These are phyloP conservation scores for Setaria italica DNA, from an alignment of 202 grass and related monocot species.

Conservation along the genomic window DNA sequence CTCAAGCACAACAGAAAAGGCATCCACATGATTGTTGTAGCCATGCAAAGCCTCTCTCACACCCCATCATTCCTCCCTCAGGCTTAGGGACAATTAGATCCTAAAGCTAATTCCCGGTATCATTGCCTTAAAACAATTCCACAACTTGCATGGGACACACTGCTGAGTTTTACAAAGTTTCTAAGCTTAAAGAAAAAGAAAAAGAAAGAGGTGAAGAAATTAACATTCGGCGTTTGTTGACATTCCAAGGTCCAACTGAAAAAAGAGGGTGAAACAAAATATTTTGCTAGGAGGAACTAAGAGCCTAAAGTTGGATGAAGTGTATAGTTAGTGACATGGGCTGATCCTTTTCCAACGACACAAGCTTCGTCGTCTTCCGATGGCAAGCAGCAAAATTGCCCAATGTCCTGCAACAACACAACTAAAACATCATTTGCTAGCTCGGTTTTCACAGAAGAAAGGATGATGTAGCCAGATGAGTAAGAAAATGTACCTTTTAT, in stretches of 20 bases:
- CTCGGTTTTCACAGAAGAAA: neutral
- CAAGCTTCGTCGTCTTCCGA: neutral
- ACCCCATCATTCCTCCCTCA: slow-evolving; percentile 51
- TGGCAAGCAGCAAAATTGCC: slow-evolving; percentile 55
- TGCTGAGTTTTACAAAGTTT: slow-evolving; percentile 38
- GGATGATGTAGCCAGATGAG: neutral
- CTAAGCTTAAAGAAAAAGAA: neutral
- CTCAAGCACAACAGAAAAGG: slow-evolving; percentile 45
- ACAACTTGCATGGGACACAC: slow-evolving; percentile 34
- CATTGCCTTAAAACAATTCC: slow-evolving; percentile 38
- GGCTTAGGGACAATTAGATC: slow-evolving; percentile 36
- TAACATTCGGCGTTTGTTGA: slow-evolving; percentile 39
- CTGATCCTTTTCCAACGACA: slow-evolving; percentile 39
- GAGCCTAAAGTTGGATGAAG: slow-evolving; percentile 35
- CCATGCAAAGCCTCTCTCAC: slow-evolving; percentile 33
- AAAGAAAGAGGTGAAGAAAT: neutral
- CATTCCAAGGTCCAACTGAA: neutral
- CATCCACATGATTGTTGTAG: slow-evolving; percentile 48
- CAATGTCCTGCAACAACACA: slow-evolving; percentile 36
- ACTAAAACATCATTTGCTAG: neutral
- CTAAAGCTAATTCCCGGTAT: slow-evolving; percentile 49
- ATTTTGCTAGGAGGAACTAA: slow-evolving; percentile 39
- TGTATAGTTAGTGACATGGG: slow-evolving; percentile 59
- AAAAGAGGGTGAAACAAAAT: neutral
- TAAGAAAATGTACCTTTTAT: slow-evolving; percentile 50